These are phyloP conservation scores for Pythium angustatum DNA, from an alignment of 352 stramenopile species.

Conservation along the genomic window DNA sequence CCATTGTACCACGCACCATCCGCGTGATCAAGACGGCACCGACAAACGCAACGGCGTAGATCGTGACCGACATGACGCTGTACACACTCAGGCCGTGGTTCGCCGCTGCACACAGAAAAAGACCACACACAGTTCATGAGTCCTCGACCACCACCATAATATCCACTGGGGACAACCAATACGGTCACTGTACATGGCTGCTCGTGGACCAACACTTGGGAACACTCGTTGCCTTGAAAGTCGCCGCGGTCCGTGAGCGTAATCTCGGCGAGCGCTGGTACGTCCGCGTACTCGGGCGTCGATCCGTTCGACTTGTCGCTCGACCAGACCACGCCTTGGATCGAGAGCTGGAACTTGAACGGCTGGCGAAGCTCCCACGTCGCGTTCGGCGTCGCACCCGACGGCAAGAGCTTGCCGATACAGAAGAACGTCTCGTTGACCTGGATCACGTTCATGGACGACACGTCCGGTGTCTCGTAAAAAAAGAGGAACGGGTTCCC, in stretches of 20 bases:
- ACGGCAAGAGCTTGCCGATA: slow-evolving; percentile 63
- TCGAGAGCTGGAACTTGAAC: slow-evolving; percentile 79
- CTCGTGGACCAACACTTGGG: slow-evolving; percentile 62
- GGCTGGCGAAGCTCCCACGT: slow-evolving; percentile 68
- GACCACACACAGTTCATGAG: not conserved
- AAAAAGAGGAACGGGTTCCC: slow-evolving; percentile 78
- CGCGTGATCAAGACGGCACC: slow-evolving; percentile 76
- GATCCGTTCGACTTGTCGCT: slow-evolving; percentile 28
- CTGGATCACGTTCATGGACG: slow-evolving; percentile 44
- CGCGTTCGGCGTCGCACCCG: slow-evolving; percentile 50
- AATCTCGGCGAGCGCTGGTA: slow-evolving; percentile 63
- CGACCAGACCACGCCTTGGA: slow-evolving; percentile 56
- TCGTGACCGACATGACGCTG: slow-evolving; percentile 85
- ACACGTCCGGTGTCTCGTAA: slow-evolving; percentile 60
- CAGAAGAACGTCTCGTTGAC: slow-evolving; percentile 80
- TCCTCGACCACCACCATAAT: not conserved
- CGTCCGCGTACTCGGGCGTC: not conserved
- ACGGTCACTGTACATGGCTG: slow-evolving; percentile 50
- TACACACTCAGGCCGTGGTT: slow-evolving; percentile 72
- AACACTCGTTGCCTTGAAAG: slow-evolving; percentile 65
- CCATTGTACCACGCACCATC: slow-evolving; percentile 46
- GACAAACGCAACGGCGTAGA: slow-evolving; percentile 75
- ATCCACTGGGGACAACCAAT: not conserved
- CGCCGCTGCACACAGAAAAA: slow-evolving; percentile 7
- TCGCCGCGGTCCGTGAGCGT: slow-evolving; percentile 53